phyloP scores from a whole-genome alignment of 352 stramenopile species.

The Elongisporangium prolatum region DNA sequence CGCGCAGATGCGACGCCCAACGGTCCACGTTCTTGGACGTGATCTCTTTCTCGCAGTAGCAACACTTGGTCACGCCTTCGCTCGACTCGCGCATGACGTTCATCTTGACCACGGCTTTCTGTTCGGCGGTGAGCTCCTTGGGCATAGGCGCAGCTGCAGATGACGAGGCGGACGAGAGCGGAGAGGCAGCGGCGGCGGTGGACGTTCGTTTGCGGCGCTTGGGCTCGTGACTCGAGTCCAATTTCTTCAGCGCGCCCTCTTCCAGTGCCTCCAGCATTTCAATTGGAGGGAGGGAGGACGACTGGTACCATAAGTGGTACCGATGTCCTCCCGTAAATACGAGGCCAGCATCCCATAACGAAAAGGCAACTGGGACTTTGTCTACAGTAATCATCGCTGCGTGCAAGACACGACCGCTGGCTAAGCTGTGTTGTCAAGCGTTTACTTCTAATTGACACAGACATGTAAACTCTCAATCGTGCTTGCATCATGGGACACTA shows the following conservation, averaged over 20 bases:
- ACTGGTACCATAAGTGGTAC: too few species aligned
- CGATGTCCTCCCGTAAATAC: too few species aligned
- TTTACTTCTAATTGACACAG: too few species aligned
- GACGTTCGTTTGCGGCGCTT: conserved; percentile 19
- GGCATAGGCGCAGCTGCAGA: conserved; percentile 16
- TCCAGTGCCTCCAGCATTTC: conserved; percentile 49
- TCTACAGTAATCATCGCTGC: too few species aligned
- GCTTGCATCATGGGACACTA: too few species aligned
- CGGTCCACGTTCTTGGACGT: conserved; percentile 79
- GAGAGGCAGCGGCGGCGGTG: conserved; percentile 4
- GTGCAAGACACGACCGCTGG: too few species aligned
- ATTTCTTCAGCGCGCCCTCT: conserved; percentile 24
- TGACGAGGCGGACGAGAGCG: neutral
- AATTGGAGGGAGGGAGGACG: neutral
- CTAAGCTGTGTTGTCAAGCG: too few species aligned
- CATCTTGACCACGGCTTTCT: conserved; percentile 76
- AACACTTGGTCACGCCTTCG: conserved; percentile 69
- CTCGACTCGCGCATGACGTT: conserved; percentile 57
- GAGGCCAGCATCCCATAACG: too few species aligned
- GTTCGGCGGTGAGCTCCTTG: conserved; percentile 62
- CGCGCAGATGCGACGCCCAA: conserved; percentile 76
- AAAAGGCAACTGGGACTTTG: too few species aligned
- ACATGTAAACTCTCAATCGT: too few species aligned
- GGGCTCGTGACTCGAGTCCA: conserved; percentile 7
- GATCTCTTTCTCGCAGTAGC: conserved; percentile 84